Evolutionary conservation across 176 grass and related monocot species (phyloP).

Genomic region (Musa acuminata): DNA sequence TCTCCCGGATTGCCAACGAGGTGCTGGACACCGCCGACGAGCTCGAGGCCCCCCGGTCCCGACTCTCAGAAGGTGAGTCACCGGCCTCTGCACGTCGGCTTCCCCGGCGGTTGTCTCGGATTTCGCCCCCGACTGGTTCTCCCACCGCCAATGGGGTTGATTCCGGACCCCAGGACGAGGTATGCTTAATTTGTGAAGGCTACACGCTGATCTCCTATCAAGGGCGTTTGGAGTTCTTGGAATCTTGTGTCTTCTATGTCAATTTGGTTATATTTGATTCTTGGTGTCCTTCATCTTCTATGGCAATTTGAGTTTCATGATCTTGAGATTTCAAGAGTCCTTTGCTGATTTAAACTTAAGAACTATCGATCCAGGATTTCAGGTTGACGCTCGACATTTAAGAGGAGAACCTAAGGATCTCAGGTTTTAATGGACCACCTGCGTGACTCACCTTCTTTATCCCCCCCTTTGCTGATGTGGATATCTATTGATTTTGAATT

Average conservation of each 20-base stretch:
- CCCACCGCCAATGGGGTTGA: constrained; percentile 27
- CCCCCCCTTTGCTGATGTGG: no score
- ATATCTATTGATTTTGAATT: no score
- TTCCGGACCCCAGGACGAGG: constrained; percentile 42
- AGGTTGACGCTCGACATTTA: no score
- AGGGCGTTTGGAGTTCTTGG: not conserved
- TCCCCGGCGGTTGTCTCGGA: constrained; percentile 11
- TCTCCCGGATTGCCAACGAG: constrained; percentile 72
- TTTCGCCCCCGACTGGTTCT: constrained; percentile 10
- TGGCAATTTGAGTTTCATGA: not conserved
- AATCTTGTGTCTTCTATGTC: not conserved
- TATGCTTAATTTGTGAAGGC: constrained; percentile 8
- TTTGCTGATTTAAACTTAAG: not conserved
- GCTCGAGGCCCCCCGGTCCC: constrained; percentile 24
- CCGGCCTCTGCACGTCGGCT: constrained; percentile 21
- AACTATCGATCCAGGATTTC: no score
- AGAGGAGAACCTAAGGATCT: no score
- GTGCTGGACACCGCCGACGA: constrained; percentile 54
- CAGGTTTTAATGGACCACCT: no score
- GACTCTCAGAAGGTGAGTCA: not conserved
- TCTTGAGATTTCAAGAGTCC: not conserved
- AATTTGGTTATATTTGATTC: not conserved
- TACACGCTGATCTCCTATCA: not conserved
- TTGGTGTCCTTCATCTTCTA: not conserved
- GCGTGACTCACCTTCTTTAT: no score